Evolutionary conservation across 139 green algal species (phyloP).

Genomic region (Gonium pectorale): DNA sequence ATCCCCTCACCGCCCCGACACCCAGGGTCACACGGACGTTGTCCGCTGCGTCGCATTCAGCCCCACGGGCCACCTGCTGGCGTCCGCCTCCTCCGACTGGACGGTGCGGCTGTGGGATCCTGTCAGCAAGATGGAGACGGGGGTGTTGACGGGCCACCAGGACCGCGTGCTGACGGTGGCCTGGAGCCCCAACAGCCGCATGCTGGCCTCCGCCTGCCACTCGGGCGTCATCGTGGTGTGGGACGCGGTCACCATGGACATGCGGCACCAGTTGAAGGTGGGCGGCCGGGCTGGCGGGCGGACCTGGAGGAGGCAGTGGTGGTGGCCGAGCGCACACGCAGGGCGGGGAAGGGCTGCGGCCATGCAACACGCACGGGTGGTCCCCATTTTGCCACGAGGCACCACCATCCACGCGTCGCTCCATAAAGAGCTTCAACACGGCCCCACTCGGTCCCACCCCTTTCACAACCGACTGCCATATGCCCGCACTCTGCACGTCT

Average conservation of each 20-base stretch:
- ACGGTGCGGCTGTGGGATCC: constrained; percentile 49
- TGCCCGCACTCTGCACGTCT: too few species aligned
- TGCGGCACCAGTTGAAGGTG: not conserved
- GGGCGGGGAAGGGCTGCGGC: too few species aligned
- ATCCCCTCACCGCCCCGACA: not conserved
- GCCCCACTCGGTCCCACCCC: too few species aligned
- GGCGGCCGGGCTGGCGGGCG: not conserved
- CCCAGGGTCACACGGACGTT: constrained; percentile 39
- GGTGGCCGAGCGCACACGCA: too few species aligned
- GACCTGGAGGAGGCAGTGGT: too few species aligned
- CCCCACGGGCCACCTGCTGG: constrained; percentile 36
- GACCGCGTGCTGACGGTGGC: constrained; percentile 41
- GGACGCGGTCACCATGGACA: constrained; percentile 1
- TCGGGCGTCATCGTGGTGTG: constrained; percentile 49
- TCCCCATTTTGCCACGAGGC: too few species aligned
- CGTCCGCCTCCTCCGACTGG: constrained; percentile 42
- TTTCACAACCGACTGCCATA: too few species aligned
- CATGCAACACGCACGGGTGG: too few species aligned
- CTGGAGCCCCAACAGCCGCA: constrained; percentile 22
- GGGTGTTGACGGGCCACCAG: constrained; percentile 42
- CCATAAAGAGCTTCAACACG: too few species aligned
- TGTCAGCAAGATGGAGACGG: not conserved
- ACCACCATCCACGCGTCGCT: too few species aligned
- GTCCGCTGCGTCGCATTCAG: constrained; percentile 43
- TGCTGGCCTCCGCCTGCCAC: constrained; percentile 40